Conservation (phyloP, 441 rosid genomes). For the Macaranga tanarius region DNA sequence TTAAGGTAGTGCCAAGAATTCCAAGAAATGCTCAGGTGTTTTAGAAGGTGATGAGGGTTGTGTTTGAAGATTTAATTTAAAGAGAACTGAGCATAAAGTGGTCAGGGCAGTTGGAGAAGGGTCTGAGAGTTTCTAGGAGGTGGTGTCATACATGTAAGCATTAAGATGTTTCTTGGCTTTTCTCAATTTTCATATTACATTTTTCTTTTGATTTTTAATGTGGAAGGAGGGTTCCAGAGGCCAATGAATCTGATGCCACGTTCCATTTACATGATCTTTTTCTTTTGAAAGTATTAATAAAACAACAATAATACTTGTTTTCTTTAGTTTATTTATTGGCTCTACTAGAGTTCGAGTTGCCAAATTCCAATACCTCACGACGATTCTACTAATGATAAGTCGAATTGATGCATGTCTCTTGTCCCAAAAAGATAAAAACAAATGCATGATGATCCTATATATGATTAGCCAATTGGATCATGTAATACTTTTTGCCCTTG, state of each 20-base stretch:
- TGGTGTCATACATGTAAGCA: background rate
- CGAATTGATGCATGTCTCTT: no score
- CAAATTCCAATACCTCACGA: no score
- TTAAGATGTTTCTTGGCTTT: slow-evolving; percentile 26
- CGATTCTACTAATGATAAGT: no score
- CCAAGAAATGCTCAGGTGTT: background rate
- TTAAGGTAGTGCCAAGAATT: background rate
- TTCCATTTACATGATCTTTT: background rate
- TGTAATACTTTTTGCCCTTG: no score
- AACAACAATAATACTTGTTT: no score
- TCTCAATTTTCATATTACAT: background rate
- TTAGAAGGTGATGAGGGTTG: background rate
- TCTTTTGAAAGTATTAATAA: no score
- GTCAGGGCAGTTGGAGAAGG: slow-evolving; percentile 20
- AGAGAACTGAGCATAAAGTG: background rate
- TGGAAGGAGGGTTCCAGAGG: slow-evolving; percentile 18
- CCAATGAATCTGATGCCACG: slow-evolving; percentile 26
- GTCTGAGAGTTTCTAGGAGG: slow-evolving; percentile 30
- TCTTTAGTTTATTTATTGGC: no score
- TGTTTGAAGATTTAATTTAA: slow-evolving; percentile 20
- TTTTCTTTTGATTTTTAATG: background rate
- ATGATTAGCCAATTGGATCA: no score
- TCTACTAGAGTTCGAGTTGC: no score
- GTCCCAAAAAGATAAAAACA: no score
- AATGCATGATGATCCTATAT: no score